Evolutionary conservation across 1,284 basidiomycete genomes (phyloP).

Genomic region (Apiotrichum gamsii): DNA sequence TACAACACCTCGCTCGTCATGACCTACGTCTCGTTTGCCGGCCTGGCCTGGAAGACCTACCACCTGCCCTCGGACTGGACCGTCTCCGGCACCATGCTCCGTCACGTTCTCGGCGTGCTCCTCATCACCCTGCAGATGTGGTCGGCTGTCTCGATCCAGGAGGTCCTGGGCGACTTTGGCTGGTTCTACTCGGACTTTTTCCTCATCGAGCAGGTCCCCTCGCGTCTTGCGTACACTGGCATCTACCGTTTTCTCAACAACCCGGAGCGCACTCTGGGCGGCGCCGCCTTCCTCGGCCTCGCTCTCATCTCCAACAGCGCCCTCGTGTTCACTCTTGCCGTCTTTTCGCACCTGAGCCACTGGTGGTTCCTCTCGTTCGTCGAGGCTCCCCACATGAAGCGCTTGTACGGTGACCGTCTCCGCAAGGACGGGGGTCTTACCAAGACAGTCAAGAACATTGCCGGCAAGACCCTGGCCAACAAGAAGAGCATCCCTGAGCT

Average conservation of each 20-base stretch:
- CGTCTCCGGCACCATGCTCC: slow-evolving; percentile 77
- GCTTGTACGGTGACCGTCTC: slow-evolving; percentile 84
- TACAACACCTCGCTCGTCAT: slow-evolving; percentile 92
- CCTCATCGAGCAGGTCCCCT: slow-evolving; percentile 79
- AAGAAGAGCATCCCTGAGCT: slow-evolving; percentile 60
- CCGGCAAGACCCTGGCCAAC: slow-evolving; percentile 61
- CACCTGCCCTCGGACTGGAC: slow-evolving; percentile 74
- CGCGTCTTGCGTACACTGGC: slow-evolving; percentile 87
- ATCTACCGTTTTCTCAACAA: slow-evolving; percentile 97
- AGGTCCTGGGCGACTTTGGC: slow-evolving; percentile 87
- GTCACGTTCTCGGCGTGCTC: slow-evolving; percentile 78
- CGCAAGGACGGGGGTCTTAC: slow-evolving; percentile 93
- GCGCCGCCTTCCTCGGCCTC: slow-evolving; percentile 89
- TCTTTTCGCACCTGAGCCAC: slow-evolving; percentile 74
- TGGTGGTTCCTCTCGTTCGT: slow-evolving; percentile 87
- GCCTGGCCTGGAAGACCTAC: slow-evolving; percentile 83
- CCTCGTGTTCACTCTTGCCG: slow-evolving; percentile 74
- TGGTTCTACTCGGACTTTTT: slow-evolving; percentile 99
- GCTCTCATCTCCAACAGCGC: slow-evolving; percentile 84
- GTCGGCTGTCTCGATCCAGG: slow-evolving; percentile 82
- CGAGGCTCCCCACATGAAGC: slow-evolving; percentile 93
- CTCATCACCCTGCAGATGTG: slow-evolving; percentile 84
- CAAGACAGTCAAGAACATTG: slow-evolving; percentile 89
- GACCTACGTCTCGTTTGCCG: slow-evolving; percentile 82
- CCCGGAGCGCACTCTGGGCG: slow-evolving; percentile 85